Percentiles rank a stretch among this genome's conserved stretches.
Conservation (phyloP, 108 stramenopile genomes). For the Phaeodactylum tricornutum region DNA sequence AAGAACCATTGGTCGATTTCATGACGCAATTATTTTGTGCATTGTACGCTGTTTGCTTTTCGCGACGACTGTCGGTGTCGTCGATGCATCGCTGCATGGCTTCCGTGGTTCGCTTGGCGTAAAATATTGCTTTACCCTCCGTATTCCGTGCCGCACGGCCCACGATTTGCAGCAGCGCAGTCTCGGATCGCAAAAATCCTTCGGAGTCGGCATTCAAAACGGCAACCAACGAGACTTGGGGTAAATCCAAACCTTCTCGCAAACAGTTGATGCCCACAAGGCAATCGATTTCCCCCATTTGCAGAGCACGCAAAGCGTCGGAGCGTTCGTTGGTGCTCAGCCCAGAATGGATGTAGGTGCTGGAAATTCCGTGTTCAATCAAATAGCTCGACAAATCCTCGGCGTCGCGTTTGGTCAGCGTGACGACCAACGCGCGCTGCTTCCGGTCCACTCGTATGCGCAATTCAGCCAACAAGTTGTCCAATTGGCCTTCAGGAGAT, state of each 20-base stretch:
- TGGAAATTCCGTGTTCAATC: conserved; percentile 31
- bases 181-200: conserved; percentile 71
- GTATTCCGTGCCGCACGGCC: conserved; percentile 68
- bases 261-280: conserved; percentile 77
- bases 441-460: conserved; percentile 12
- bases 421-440: conserved; percentile 45
- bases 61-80: conserved; percentile 36
- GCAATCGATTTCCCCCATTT: conserved; percentile 53
- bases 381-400: conserved; percentile 56
- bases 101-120: conserved; percentile 51
- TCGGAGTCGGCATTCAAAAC: conserved; percentile 63
- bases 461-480: conserved; percentile 41
- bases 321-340: conserved; percentile 54
- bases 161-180: conserved; percentile 60
- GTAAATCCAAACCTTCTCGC: conserved; percentile 72
- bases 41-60: conserved; percentile 41
- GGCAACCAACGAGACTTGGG: conserved; percentile 72
- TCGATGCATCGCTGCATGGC: conserved; percentile 58
- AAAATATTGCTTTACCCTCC: conserved; percentile 55
- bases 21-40: conserved; percentile 15
- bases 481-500: conserved; percentile 30
- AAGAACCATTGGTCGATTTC: conserved; percentile 41
- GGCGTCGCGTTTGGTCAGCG: conserved; percentile 68
- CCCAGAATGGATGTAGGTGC: conserved; percentile 63
- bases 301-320: conserved; percentile 39